Conservation (phyloP, 2,329 filamentous ascomycete species). For the Colletotrichum godetiae region DNA sequence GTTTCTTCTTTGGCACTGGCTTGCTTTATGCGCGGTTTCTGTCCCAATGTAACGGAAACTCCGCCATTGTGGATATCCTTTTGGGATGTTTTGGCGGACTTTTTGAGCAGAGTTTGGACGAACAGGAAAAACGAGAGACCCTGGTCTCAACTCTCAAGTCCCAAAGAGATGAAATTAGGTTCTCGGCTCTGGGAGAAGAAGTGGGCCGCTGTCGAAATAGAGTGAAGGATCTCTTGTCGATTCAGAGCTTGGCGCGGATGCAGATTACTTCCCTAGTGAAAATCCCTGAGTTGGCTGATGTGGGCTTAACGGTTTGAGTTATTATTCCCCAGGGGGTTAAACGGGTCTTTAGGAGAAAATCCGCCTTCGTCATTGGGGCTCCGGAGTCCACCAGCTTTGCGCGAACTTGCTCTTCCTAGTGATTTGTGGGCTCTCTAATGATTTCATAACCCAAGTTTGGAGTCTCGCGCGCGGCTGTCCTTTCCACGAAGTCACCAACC, state of each 20-base stretch:
- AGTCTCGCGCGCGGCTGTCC: background rate
- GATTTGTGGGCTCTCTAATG: background rate
- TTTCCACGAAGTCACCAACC: background rate
- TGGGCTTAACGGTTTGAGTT: background rate
- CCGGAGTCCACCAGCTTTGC: background rate
- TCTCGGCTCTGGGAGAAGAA: conserved; percentile 10
- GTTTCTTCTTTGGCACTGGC: conserved; percentile 23
- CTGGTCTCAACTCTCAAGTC: background rate
- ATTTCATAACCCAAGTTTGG: background rate
- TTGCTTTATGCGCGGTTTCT: conserved; percentile 15
- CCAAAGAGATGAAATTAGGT: conserved; percentile 13
- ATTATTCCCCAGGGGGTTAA: background rate
- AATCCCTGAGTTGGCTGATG: background rate
- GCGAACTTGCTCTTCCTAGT: background rate
- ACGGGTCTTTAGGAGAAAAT: background rate
- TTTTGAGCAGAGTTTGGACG: conserved; percentile 3
- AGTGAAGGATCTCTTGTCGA: conserved; percentile 20
- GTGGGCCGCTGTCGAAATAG: conserved; percentile 3
- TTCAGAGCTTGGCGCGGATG: conserved; percentile 21
- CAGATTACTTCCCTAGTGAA: conserved; percentile 8
- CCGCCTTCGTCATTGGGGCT: background rate
- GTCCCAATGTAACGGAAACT: conserved; percentile 12
- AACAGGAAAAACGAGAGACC: conserved; percentile 12
- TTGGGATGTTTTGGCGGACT: background rate
- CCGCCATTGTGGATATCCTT: conserved; percentile 12